Base-by-base conservation (phyloP, 805 yeast genomes). In the Cyberlindnera saturnus region DNA sequence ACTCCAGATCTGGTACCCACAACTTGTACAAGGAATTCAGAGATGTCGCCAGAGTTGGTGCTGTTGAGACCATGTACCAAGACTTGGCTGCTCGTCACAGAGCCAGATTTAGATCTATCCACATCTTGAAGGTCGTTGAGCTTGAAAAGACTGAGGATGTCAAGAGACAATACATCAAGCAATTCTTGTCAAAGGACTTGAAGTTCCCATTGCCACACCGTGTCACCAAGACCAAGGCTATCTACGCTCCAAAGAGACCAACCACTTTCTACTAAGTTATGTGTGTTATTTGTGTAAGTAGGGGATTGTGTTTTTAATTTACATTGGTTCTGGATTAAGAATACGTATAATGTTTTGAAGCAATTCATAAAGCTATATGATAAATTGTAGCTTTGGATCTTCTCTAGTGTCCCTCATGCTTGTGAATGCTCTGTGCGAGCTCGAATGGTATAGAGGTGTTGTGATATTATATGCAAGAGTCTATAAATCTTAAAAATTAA, bases 1-100 rank as follows among this genome's bases (percentile, higher is more conserved):
- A 93, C 73, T 93, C 99, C 60, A 95, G 99, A 86, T 93, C 99
- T 62, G 99, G 99, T 80, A 90, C 96, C 68, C 99, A 93, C 95
- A 93, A 93, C 95, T 93, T 93, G 97, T 93, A 93, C 96, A 93
- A 93, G 83, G 99, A 93, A 81, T 87, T 88, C 93, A 89, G 99
- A 78, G 99, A 91, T 66, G 95, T 91, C 64, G 77, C 96, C 81
- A 93, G 99, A 81, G 95, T 89, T 56, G 96, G 87, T 73, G 99
- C 98, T 62, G 97, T 93, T 69, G 96, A 86, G 75, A 79, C 93
- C 70, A 84, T 93, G 84, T 93, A 93, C 93, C 90, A 86, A 75
- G 99, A 93, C 77, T 86, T 93, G 86, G 99, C 99, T 76, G 97
- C 99, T 63, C 90, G 99, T 81, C 99, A 93, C 95, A 89, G 99